Conservation (phyloP, 352 stramenopile species). For the Globisporangium spinosum region DNA sequence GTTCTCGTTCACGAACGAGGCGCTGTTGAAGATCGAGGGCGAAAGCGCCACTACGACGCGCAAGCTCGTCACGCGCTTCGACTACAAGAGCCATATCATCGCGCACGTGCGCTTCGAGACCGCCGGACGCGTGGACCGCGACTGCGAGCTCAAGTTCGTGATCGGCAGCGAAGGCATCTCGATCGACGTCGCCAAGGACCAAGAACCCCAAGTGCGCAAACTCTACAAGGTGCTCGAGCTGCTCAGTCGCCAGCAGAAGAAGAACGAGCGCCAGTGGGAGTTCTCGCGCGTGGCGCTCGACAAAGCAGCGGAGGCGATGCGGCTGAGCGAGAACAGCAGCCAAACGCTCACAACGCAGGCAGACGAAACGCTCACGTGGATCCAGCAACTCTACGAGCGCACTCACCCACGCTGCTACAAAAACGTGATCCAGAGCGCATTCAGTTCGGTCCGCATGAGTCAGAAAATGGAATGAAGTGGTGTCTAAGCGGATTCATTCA, state of each 20-base stretch:
- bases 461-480: slow-evolving; percentile 28
- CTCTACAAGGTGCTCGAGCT: slow-evolving; percentile 62
- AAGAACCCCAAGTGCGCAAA: slow-evolving; percentile 26
- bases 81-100: slow-evolving; percentile 18
- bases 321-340: slow-evolving; percentile 33
- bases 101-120: slow-evolving; percentile 19
- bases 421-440: slow-evolving; percentile 44
- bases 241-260: slow-evolving; percentile 37
- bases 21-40: slow-evolving; percentile 1
- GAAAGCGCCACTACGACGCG: slow-evolving; percentile 16
- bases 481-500: not conserved
- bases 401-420: slow-evolving; percentile 52
- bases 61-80: slow-evolving; percentile 16
- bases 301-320: slow-evolving; percentile 36
- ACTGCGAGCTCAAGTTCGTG: slow-evolving; percentile 43
- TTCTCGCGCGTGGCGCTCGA: slow-evolving; percentile 41
- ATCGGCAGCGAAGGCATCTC: slow-evolving; percentile 36
- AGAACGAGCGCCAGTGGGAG: slow-evolving; percentile 44
- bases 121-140: slow-evolving; percentile 17
- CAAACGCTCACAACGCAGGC: slow-evolving; percentile 39
- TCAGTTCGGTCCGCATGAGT: slow-evolving; percentile 33
- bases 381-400: slow-evolving; percentile 40
- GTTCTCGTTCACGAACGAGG: slow-evolving; percentile 22
- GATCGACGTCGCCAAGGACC: slow-evolving; percentile 45
- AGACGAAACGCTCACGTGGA: slow-evolving; percentile 40